phyloP scores from a whole-genome alignment of 768 basidiomycete genomes.

The Hericium rajendrae region DNA sequence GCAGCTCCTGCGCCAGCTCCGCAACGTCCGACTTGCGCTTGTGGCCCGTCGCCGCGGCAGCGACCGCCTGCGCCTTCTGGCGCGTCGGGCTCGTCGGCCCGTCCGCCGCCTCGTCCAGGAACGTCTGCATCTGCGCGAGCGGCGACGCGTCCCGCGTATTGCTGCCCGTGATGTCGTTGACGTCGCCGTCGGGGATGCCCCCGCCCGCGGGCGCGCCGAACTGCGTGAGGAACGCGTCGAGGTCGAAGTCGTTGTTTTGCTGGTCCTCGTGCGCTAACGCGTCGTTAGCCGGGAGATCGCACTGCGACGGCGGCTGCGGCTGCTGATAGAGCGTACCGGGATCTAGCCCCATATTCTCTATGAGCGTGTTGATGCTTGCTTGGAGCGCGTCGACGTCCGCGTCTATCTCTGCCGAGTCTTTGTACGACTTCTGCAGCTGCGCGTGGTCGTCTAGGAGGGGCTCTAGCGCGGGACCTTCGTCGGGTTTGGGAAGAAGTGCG shows the following conservation, averaged over 20 bases:
- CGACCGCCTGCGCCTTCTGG: slow-evolving; percentile 1
- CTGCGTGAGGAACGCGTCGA: slow-evolving; percentile 19
- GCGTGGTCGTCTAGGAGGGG: slow-evolving; percentile 28
- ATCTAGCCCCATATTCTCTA: slow-evolving; percentile 63
- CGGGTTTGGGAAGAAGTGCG: slow-evolving; percentile 21
- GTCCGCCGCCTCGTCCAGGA: slow-evolving; percentile 33
- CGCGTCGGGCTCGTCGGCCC: slow-evolving; percentile 9
- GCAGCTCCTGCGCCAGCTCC: slow-evolving; percentile 14
- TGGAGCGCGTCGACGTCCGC: slow-evolving; percentile 65
- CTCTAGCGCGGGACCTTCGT: slow-evolving; percentile 21
- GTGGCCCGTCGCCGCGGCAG: slow-evolving; percentile 5
- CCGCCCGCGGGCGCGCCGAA: slow-evolving; percentile 23
- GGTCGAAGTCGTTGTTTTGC: slow-evolving; percentile 8
- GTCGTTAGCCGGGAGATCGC: slow-evolving; percentile 23
- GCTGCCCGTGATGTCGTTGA: slow-evolving; percentile 11
- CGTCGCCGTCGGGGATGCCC: slow-evolving; percentile 19
- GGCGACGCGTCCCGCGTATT: background rate
- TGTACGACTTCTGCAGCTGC: slow-evolving; percentile 47
- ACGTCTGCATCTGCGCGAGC: slow-evolving; percentile 22
- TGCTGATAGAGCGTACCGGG: slow-evolving; percentile 23
- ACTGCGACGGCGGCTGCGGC: background rate
- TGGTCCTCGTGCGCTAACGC: slow-evolving; percentile 8
- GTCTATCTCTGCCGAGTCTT: slow-evolving; percentile 53
- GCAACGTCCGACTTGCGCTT: slow-evolving; percentile 25
- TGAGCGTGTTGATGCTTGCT: slow-evolving; percentile 58